Base-by-base conservation (phyloP, 306 rosid genomes). In the Urtica urens region DNA sequence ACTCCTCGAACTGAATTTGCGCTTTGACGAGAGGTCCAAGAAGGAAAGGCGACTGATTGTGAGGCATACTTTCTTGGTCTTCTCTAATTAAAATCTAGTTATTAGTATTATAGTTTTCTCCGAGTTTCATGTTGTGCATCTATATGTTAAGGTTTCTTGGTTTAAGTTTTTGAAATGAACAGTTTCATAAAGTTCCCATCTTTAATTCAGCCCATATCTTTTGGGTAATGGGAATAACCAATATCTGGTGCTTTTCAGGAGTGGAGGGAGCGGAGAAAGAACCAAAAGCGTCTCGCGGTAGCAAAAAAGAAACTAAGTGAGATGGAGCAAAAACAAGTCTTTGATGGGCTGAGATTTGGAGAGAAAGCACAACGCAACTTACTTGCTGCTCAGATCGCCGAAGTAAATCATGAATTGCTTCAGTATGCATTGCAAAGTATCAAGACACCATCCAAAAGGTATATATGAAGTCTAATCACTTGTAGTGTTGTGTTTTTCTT, bases 41-140 rank as follows among this genome's bases (percentile, higher is more conserved):
- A 90, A 81, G 75, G 97, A 90, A 75, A 79, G 94, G 59, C 95
- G 92, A 64, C 95, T 78, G 66, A 75, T 81, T 75, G 97, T 90
- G 77, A 90, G 97, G 64, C 80, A 70, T 63, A 79, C 74, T 78
- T 63, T 65, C 65, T 65, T 63, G 12, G 62, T 52, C 62, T 72
- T 29, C 45, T 50, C 34, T 69, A 49, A 55, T 52, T 55, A 65
- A 66, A 37, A 48, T 47, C 68, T 49, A 59, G 42, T n/a, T 40
- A 15, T 28, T 35, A 16, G 11, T 48, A 17, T 28, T 13, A 7
- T 43, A 14, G 11, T 43, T 20, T 23, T 35, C 40, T 1, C n/a
- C n/a, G n/a, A 35, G 2, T 7, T 49, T 3, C 54, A 27, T 19
- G 1, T 5, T n/a, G 9, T 49, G 1, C 40, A 3, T 13, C 4